phyloP scores from a whole-genome alignment of 2,329 filamentous ascomycete genomes.

The Verruconis gallopava region DNA sequence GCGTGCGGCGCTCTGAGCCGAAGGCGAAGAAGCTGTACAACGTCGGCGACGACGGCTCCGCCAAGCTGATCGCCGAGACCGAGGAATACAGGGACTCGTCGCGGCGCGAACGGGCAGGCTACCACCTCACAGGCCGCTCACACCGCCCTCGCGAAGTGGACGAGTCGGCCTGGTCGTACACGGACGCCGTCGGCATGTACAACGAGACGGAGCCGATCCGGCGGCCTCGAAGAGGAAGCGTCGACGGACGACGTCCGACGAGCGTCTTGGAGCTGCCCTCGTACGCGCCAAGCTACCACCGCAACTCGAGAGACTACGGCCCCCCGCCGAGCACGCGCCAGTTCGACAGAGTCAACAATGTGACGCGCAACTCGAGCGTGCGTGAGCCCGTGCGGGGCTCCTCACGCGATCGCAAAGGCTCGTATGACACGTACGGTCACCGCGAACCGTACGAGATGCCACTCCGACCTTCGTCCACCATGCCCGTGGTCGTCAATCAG shows the following conservation, averaged over 20 bases:
- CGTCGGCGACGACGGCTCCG: conserved; percentile 31
- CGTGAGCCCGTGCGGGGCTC: conserved; percentile 33
- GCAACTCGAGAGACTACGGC: conserved; percentile 22
- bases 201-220: conserved; percentile 36
- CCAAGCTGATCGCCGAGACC: conserved; percentile 24
- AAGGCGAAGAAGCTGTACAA: conserved; percentile 34
- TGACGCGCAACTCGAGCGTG: conserved; percentile 31
- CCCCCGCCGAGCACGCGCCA: conserved; percentile 59
- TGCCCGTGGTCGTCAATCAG: background rate
- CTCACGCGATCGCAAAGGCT: conserved; percentile 21
- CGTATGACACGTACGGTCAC: conserved; percentile 12
- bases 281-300: conserved; percentile 18
- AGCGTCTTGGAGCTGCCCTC: conserved; percentile 27
- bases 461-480: background rate
- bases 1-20: background rate
- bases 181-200: conserved; percentile 37
- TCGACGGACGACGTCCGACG: conserved; percentile 32
- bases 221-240: conserved; percentile 32
- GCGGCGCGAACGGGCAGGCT: conserved; percentile 3
- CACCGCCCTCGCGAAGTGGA: conserved; percentile 19
- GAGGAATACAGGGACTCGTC: conserved; percentile 14
- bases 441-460: conserved; percentile 5
- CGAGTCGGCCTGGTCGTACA: conserved; percentile 36
- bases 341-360: conserved; percentile 53
- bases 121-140: conserved; percentile 1